Conservation (phyloP, 1,284 basidiomycete species). For the Cerrena zonata region DNA sequence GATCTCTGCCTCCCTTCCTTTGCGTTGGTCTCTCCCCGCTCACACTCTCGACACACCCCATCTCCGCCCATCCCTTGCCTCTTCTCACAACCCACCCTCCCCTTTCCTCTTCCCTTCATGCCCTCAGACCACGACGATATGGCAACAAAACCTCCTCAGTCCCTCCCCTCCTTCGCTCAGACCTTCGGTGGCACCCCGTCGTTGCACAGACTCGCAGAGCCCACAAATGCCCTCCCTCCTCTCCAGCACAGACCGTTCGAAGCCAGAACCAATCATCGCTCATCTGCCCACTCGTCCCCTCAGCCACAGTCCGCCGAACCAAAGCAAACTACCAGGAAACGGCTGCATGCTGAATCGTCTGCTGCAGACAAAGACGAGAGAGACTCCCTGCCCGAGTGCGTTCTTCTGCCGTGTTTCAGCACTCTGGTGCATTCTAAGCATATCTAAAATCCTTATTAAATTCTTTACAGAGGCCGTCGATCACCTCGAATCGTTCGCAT, state of each 20-base stretch:
- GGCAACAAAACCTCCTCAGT: slow-evolving; percentile 38
- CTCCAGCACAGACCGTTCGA: slow-evolving; percentile 42
- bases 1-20: too few species aligned
- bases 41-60: too few species aligned
- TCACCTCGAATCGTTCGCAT: slow-evolving; percentile 46
- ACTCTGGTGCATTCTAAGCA: slow-evolving; percentile 18
- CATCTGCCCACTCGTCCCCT: slow-evolving; percentile 26
- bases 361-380: slow-evolving; percentile 17
- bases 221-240: slow-evolving; percentile 55
- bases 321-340: slow-evolving; percentile 20
- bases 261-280: slow-evolving; percentile 28
- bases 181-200: slow-evolving; percentile 49
- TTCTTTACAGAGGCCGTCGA: slow-evolving; percentile 28
- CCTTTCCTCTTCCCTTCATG: slow-evolving; percentile 8
- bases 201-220: slow-evolving; percentile 39
- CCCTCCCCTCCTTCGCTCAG: slow-evolving; percentile 71
- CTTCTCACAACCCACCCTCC: slow-evolving; percentile 1
- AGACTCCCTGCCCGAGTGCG: slow-evolving; percentile 24
- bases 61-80: slow-evolving; percentile 1
- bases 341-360: slow-evolving; percentile 23
- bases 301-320: slow-evolving; percentile 25
- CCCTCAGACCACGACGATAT: slow-evolving; percentile 16
- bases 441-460: neutral
- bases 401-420: slow-evolving; percentile 30
- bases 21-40: too few species aligned